Evolutionary conservation across 2,329 filamentous ascomycete species (phyloP).

Genomic region (Tolypocladium nubicola): DNA sequence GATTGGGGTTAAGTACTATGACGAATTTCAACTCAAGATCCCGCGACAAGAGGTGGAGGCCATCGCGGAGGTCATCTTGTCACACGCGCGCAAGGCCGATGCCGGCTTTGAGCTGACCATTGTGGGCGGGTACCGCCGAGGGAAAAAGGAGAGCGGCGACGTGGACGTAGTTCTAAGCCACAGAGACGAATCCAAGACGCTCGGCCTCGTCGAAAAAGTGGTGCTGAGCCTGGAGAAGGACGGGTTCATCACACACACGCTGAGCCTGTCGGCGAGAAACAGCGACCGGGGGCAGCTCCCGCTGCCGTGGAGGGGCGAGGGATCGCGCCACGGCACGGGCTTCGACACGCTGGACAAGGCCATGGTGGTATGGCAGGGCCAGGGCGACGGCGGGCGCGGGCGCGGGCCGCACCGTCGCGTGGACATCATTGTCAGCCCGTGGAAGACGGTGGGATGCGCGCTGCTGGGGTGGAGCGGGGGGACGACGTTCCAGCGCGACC

Average conservation of each 20-base stretch:
- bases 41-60: slow-evolving; percentile 61
- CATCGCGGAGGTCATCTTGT: slow-evolving; percentile 54
- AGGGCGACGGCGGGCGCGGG: background rate
- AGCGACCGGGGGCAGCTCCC: slow-evolving; percentile 61
- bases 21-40: slow-evolving; percentile 67
- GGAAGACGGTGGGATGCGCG: slow-evolving; percentile 81
- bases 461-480: slow-evolving; percentile 82
- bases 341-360: slow-evolving; percentile 91
- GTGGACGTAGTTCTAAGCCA: slow-evolving; percentile 82
- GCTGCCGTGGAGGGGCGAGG: slow-evolving; percentile 39
- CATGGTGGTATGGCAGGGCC: slow-evolving; percentile 74
- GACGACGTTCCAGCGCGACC: slow-evolving; percentile 81
- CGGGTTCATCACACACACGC: slow-evolving; percentile 70
- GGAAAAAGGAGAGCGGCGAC: slow-evolving; percentile 64
- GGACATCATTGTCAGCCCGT: slow-evolving; percentile 84
- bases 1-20: slow-evolving; percentile 88
- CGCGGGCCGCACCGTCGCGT: slow-evolving; percentile 62
- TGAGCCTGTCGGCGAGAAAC: slow-evolving; percentile 58
- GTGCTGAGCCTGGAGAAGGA: slow-evolving; percentile 58
- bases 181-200: slow-evolving; percentile 56
- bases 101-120: slow-evolving; percentile 47
- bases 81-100: slow-evolving; percentile 55
- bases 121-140: slow-evolving; percentile 73
- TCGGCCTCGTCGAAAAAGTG: slow-evolving; percentile 60
- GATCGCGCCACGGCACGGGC: slow-evolving; percentile 34